Conservation (phyloP, 2,329 filamentous ascomycete species). For the Exserohilum turcica region DNA sequence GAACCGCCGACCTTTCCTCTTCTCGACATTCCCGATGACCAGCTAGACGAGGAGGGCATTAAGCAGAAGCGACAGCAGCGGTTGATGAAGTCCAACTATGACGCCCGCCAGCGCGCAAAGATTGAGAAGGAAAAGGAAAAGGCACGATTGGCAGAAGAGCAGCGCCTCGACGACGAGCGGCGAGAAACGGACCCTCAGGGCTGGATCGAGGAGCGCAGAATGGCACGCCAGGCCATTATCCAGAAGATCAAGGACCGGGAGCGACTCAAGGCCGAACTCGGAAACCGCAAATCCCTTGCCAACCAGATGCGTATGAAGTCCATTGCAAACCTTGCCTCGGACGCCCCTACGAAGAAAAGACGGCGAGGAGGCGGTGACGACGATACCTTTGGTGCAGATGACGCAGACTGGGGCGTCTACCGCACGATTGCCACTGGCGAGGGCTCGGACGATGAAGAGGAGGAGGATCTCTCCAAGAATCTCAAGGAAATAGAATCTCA, state of each 20-base stretch:
- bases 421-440: slow-evolving; percentile 86
- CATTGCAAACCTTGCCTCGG: slow-evolving; percentile 92
- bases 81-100: slow-evolving; percentile 91
- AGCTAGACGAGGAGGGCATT: slow-evolving; percentile 86
- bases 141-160: slow-evolving; percentile 79
- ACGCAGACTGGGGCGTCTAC: slow-evolving; percentile 98
- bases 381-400: slow-evolving; percentile 94
- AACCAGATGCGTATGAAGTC: slow-evolving; percentile 98
- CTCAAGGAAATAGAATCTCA: slow-evolving; percentile 82
- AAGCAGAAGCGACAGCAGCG: slow-evolving; percentile 94
- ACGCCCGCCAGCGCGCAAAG: slow-evolving; percentile 90
- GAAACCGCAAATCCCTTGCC: slow-evolving; percentile 94
- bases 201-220: slow-evolving; percentile 84
- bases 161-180: slow-evolving; percentile 80
- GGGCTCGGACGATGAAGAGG: slow-evolving; percentile 83
- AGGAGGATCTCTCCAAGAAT: slow-evolving; percentile 77
- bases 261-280: slow-evolving; percentile 88
- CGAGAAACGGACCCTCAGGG: slow-evolving; percentile 81
- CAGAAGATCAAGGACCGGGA: slow-evolving; percentile 92
- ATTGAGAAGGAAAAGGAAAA: slow-evolving; percentile 94
- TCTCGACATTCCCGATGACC: slow-evolving; percentile 85
- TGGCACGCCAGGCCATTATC: slow-evolving; percentile 71
- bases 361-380: slow-evolving; percentile 86
- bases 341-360: slow-evolving; percentile 81
- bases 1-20: slow-evolving; percentile 86